phyloP scores from a whole-genome alignment of 495 filamentous ascomycete species.

The Tetracladium marchalianum region DNA sequence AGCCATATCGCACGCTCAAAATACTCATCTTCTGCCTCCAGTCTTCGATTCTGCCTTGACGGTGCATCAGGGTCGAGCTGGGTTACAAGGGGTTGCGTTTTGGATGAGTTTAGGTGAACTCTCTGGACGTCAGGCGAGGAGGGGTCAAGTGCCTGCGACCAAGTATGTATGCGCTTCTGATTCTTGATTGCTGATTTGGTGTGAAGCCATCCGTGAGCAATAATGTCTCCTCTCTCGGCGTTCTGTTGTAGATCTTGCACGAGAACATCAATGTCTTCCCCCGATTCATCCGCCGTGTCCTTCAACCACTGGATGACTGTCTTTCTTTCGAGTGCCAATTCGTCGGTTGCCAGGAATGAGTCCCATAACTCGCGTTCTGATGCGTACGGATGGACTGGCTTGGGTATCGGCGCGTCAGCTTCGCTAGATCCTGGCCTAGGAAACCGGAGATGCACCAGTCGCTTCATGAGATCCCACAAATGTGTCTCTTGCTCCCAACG shows the following conservation, averaged over 20 bases:
- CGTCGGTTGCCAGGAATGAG: slow-evolving; percentile 51
- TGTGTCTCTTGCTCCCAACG: slow-evolving; percentile 65
- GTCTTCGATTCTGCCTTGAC: slow-evolving; percentile 58
- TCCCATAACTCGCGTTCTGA: slow-evolving; percentile 54
- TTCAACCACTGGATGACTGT: slow-evolving; percentile 78
- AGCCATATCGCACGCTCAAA: slow-evolving; percentile 85
- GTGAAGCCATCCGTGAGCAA: slow-evolving; percentile 83
- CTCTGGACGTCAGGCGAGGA: slow-evolving; percentile 43
- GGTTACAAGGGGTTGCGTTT: slow-evolving; percentile 61
- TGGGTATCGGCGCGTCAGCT: neutral
- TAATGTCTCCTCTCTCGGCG: slow-evolving; percentile 52
- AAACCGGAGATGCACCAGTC: slow-evolving; percentile 42
- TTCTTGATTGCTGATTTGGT: slow-evolving; percentile 84
- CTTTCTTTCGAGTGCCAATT: slow-evolving; percentile 55
- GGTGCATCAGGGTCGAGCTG: slow-evolving; percentile 89
- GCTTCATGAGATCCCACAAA: slow-evolving; percentile 77
- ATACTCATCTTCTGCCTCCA: slow-evolving; percentile 72
- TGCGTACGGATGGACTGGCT: slow-evolving; percentile 43
- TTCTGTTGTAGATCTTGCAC: slow-evolving; percentile 63
- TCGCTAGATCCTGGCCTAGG: slow-evolving; percentile 12
- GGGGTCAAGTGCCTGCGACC: slow-evolving; percentile 55
- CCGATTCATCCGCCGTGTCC: slow-evolving; percentile 38
- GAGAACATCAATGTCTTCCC: slow-evolving; percentile 62
- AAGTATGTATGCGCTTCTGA: slow-evolving; percentile 64
- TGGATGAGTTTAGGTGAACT: slow-evolving; percentile 44